Conservation (phyloP, 2,329 filamentous ascomycete species). For the Pyrenophora tritici-repentis region DNA sequence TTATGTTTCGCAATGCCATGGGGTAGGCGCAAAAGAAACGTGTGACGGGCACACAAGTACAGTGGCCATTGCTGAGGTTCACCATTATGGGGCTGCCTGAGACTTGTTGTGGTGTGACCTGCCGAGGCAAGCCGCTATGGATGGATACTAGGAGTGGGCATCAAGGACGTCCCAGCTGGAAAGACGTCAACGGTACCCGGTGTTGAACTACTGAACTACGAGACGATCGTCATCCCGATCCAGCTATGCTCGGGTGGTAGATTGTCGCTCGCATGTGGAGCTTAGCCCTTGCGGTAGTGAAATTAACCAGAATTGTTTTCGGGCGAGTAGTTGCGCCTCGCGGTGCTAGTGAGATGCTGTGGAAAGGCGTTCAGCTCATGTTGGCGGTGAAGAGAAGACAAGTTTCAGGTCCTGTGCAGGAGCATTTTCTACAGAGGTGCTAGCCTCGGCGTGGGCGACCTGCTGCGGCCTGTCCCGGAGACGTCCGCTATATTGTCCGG, state of each 20-base stretch:
- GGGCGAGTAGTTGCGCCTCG: neutral
- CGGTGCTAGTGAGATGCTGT: neutral
- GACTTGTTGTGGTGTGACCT: neutral
- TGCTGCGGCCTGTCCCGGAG: constrained; percentile 10
- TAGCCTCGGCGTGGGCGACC: neutral
- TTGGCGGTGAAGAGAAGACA: constrained; percentile 5
- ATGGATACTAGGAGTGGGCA: neutral
- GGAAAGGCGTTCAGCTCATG: neutral
- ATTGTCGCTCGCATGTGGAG: neutral
- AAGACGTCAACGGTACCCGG: neutral
- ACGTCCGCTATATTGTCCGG: constrained; percentile 4
- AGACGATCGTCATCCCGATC: constrained; percentile 12
- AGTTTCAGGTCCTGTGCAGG: neutral
- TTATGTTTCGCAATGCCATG: constrained; percentile 2
- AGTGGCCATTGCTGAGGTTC: neutral
- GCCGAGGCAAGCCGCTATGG: neutral
- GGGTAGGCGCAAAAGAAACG: constrained; percentile 5
- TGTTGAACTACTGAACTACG: neutral
- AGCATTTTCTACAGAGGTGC: neutral
- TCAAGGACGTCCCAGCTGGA: neutral
- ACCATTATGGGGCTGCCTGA: neutral
- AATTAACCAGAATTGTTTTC: neutral
- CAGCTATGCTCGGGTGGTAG: constrained; percentile 1
- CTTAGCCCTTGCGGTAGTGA: neutral
- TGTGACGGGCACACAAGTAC: neutral